phyloP scores from a whole-genome alignment of 108 stramenopile species.

The Nitzschia sp. region DNA sequence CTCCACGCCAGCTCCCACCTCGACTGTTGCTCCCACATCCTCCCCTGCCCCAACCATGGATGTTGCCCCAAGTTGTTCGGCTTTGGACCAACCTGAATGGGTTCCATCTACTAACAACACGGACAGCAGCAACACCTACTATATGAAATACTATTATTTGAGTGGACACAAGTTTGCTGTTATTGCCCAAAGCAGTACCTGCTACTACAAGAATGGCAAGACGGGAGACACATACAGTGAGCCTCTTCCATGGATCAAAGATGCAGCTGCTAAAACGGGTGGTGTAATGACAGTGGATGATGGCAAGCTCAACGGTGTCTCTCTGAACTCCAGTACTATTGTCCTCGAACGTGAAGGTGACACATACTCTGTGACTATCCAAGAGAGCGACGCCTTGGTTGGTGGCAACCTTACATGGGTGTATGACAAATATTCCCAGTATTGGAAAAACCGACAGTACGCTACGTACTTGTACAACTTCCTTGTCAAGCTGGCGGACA shows the following conservation, averaged over 20 bases:
- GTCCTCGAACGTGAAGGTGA: neutral
- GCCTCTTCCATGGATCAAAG: neutral
- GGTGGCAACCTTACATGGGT: neutral
- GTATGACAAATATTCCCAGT: neutral
- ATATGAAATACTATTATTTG: neutral
- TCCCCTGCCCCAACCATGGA: constrained; percentile 3
- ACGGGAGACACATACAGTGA: neutral
- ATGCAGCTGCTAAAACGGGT: no score
- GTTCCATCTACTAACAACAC: neutral
- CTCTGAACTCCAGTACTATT: neutral
- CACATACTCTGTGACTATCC: neutral
- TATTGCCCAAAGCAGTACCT: neutral
- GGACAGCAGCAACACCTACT: neutral
- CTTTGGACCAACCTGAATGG: neutral
- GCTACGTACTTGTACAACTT: neutral
- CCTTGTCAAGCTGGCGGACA: neutral
- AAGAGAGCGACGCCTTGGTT: neutral
- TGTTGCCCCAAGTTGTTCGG: neutral
- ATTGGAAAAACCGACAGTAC: neutral
- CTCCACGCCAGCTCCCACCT: neutral
- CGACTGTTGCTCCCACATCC: neutral
- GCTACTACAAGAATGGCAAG: neutral
- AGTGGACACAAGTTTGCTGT: neutral
- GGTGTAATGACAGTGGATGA: neutral
- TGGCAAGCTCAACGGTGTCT: neutral